These are phyloP conservation scores for Sporisorium sorghi DNA, from an alignment of 1,284 basidiomycete genomes.

Conservation along the genomic window DNA sequence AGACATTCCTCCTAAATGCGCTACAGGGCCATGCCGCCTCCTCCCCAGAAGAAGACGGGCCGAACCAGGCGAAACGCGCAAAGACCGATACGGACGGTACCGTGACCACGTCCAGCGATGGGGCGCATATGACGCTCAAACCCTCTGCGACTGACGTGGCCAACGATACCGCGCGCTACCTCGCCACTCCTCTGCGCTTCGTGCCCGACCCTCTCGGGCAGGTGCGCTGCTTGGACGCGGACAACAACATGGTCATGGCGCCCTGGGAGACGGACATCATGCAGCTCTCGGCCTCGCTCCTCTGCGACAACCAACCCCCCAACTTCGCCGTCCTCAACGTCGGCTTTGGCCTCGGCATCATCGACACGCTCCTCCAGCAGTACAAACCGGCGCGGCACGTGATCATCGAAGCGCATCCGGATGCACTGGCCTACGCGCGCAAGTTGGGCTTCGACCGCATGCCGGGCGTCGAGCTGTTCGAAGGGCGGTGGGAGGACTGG, in stretches of 20 bases:
- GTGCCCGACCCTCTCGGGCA: slow-evolving; percentile 76
- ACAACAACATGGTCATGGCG: slow-evolving; percentile 78
- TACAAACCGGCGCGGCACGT: slow-evolving; percentile 80
- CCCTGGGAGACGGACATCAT: slow-evolving; percentile 72
- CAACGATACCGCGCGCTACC: slow-evolving; percentile 78
- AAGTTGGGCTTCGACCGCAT: slow-evolving; percentile 66
- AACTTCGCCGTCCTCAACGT: slow-evolving; percentile 84
- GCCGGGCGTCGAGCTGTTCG: slow-evolving; percentile 62
- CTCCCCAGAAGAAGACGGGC: slow-evolving; percentile 19
- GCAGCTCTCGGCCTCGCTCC: slow-evolving; percentile 50
- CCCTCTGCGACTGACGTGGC: slow-evolving; percentile 48
- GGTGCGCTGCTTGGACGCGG: slow-evolving; percentile 79
- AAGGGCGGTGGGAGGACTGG: slow-evolving; percentile 72
- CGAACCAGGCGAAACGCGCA: slow-evolving; percentile 18
- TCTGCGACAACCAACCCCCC: slow-evolving; percentile 59
- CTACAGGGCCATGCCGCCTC: slow-evolving; percentile 27
- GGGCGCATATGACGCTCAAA: slow-evolving; percentile 71
- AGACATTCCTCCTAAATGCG: slow-evolving; percentile 54
- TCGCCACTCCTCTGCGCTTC: slow-evolving; percentile 80
- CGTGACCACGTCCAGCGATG: slow-evolving; percentile 27
- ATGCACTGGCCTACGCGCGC: slow-evolving; percentile 84
- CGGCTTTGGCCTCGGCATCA: slow-evolving; percentile 94
- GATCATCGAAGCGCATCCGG: slow-evolving; percentile 94
- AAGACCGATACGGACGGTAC: slow-evolving; percentile 13
- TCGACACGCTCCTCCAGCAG: slow-evolving; percentile 84